Evolutionary conservation across 2,329 filamentous ascomycete species (phyloP).

Genomic region (Curvularia hawaiiensis): DNA sequence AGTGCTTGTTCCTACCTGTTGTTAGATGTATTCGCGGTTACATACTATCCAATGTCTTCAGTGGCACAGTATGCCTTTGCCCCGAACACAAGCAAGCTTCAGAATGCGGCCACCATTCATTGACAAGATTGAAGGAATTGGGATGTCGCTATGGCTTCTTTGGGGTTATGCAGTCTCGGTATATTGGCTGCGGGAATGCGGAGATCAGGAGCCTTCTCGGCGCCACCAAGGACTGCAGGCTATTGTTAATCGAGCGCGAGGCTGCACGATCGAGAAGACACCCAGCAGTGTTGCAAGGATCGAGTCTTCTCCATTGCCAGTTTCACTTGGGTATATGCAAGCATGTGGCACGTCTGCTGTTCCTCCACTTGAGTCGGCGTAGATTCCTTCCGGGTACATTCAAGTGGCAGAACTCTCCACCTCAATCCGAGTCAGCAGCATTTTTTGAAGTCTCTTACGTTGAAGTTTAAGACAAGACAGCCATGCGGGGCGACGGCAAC

Average conservation of each 20-base stretch:
- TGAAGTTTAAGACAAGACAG: not conserved
- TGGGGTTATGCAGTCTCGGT: not conserved
- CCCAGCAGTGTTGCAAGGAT: not conserved
- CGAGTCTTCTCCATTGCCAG: not conserved
- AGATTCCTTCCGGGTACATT: not conserved
- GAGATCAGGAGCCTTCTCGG: slow-evolving; percentile 1
- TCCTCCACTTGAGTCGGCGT: not conserved
- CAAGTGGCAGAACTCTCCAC: not conserved
- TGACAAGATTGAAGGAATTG: not conserved
- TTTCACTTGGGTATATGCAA: not conserved
- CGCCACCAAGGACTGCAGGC: not conserved
- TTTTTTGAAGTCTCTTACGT: not conserved
- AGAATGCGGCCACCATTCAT: not conserved
- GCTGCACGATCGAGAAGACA: slow-evolving; percentile 1
- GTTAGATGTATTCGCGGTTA: not conserved
- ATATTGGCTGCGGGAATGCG: slow-evolving; percentile 1
- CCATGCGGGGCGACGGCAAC: not conserved
- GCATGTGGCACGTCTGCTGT: not conserved
- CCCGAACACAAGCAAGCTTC: not conserved
- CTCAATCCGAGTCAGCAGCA: not conserved
- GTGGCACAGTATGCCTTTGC: not conserved
- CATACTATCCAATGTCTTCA: not conserved
- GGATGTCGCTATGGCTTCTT: not conserved
- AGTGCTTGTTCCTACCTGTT: not conserved
- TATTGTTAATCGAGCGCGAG: slow-evolving; percentile 1